Evolutionary conservation across 2,329 filamentous ascomycete genomes (phyloP), one percentile per base, ranked within the genome.

Genomic region (Colletotrichum salicis): DNA sequence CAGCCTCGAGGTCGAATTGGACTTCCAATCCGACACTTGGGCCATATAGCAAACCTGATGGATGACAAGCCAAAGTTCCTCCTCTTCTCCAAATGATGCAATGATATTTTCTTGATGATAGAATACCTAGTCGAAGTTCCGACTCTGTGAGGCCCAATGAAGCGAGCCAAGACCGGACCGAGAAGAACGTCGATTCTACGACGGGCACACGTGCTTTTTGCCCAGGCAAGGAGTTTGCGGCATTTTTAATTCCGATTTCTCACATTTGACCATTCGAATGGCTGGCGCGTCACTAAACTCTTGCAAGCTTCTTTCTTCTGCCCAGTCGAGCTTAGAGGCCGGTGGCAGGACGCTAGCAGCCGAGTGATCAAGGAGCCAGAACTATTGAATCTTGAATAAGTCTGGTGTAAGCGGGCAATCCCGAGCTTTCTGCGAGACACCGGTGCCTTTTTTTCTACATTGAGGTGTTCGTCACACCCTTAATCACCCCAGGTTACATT

Each of bases 341-440:
- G 60, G 31, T 13, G 12, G 10, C 7, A 24, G 11, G n/a, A 27
- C 59, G 45, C 15, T 12, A 27, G 29, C n/a, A 27, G n/a, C 5
- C 19, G 2, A 52, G 41, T 48, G 22, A 52, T 13, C 41, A 45
- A 5, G 27, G 27, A 62, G 59, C 29, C n/a, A 48, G 41, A 48
- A 48, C 41, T 48, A 3, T 24, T 35, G 45, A n/a, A 13, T 15
- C 19, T 24, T 8, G 27, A 8, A 33, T n/a, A 54, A 41, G 37
- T 19, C 37, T 41, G 24, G 19, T 24, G 13, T 11, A 33, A 63
- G 64, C 52, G 24, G 29, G 12, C 57, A 54, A 68, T 68, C 52
- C 64, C 64, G 68, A 71, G 57, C 10, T 35, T 41, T 67, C 52
- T 62, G 68, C 64, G 64, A 71, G 22, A 71, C 35, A n/a, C 41